Evolutionary conservation across 768 basidiomycete species (phyloP).

Genomic region (Crucibulum laeve): DNA sequence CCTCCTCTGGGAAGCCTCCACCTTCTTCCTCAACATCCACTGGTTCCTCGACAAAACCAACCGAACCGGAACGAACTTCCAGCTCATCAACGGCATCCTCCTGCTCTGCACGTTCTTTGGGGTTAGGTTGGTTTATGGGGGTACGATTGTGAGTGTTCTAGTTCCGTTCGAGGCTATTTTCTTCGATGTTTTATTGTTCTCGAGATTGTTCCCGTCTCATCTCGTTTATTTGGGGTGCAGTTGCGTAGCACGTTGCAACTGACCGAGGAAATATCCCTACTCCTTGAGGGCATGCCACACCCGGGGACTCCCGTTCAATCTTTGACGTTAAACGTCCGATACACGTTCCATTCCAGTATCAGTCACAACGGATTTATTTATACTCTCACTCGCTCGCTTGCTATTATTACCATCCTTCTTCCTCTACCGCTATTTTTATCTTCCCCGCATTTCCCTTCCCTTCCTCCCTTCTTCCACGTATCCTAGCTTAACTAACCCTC

Average conservation of each 20-base stretch:
- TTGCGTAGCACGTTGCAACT: too few species aligned
- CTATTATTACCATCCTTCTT: background rate
- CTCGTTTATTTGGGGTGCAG: too few species aligned
- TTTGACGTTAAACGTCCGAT: too few species aligned
- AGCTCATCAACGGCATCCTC: conserved; percentile 67
- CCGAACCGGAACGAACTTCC: conserved; percentile 61
- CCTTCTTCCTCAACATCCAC: conserved; percentile 84
- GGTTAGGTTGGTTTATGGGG: conserved; percentile 71
- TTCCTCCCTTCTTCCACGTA: background rate
- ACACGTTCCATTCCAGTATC: too few species aligned
- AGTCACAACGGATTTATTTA: too few species aligned
- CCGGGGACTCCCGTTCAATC: too few species aligned
- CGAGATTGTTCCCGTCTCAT: too few species aligned
- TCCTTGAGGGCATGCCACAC: too few species aligned
- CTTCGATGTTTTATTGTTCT: too few species aligned
- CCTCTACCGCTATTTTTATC: background rate
- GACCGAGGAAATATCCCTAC: too few species aligned
- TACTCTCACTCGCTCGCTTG: background rate
- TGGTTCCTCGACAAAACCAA: conserved; percentile 84
- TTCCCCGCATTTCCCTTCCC: too few species aligned
- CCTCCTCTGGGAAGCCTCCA: conserved; percentile 83
- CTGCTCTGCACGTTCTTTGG: conserved; percentile 67
- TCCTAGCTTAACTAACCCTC: background rate
- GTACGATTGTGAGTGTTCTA: conserved; percentile 32
- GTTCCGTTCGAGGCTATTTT: too few species aligned